A percentile compares a stretch with the other conserved stretches of the same genome.
Evolutionary conservation across 352 stramenopile species (phyloP).

Genomic region (Pythium pyrilobum): DNA sequence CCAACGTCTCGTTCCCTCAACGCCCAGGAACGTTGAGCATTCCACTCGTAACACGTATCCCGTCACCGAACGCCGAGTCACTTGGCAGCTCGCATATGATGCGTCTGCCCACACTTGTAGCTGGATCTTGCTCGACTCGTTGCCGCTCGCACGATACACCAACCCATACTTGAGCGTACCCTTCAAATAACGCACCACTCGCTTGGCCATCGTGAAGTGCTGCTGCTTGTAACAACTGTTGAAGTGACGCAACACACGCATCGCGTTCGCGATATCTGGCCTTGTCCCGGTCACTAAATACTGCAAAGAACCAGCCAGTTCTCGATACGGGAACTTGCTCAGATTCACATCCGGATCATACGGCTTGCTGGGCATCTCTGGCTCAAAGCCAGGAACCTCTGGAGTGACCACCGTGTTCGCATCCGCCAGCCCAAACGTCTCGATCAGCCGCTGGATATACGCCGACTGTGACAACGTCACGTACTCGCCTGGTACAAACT

Average conservation of each 20-base stretch:
- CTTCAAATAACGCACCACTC: slow-evolving; percentile 8
- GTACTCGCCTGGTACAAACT: background rate
- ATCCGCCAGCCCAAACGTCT: slow-evolving; percentile 1
- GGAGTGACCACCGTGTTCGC: background rate
- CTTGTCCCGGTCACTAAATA: slow-evolving; percentile 5
- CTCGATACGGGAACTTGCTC: slow-evolving; percentile 7
- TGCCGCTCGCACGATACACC: background rate
- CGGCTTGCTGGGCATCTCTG: background rate
- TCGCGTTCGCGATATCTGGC: slow-evolving; percentile 14
- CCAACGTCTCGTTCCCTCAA: no score
- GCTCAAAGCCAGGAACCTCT: background rate
- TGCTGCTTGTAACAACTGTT: background rate
- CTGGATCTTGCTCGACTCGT: background rate
- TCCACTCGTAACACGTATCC: slow-evolving; percentile 3
- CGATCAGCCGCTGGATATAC: slow-evolving; percentile 1
- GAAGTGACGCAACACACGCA: slow-evolving; percentile 6
- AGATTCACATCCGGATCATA: slow-evolving; percentile 9
- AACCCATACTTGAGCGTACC: background rate
- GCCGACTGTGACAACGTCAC: slow-evolving; percentile 3
- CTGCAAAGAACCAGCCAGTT: slow-evolving; percentile 4
- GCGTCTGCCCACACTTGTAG: slow-evolving; percentile 7
- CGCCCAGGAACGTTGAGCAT: no score
- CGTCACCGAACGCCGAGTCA: slow-evolving; percentile 2
- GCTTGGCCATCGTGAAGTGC: slow-evolving; percentile 13
- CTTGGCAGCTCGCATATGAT: slow-evolving; percentile 4